A percentile compares a stretch with the other conserved stretches of the same genome.
Evolutionary conservation across 352 stramenopile genomes (phyloP).

Genomic region (Pythium aquatile): DNA sequence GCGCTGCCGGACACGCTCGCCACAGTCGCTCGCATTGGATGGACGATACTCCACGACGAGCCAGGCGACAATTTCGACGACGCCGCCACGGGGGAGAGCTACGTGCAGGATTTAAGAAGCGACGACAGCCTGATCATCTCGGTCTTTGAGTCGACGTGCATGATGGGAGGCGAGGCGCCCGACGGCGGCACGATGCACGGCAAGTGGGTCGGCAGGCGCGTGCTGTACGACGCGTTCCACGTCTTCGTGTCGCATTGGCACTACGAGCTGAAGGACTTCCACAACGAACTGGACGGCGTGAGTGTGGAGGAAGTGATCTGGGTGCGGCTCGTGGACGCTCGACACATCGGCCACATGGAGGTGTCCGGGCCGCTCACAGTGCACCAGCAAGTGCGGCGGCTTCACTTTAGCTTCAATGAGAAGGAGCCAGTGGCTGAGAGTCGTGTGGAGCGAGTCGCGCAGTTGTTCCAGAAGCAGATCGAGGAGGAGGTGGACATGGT

Average conservation of each 20-base stretch:
- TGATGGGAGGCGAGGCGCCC: neutral
- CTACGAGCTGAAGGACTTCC: conserved; percentile 6
- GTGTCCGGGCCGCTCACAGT: conserved; percentile 7
- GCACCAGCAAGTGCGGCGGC: conserved; percentile 17
- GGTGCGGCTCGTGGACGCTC: conserved; percentile 15
- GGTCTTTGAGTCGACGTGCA: neutral
- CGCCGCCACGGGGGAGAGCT: neutral
- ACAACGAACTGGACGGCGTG: conserved; percentile 12
- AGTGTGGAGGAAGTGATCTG: conserved; percentile 8
- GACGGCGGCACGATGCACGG: conserved; percentile 1
- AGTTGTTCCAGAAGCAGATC: conserved; percentile 13
- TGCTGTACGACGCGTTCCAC: neutral
- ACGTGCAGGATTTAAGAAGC: neutral
- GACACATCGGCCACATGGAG: conserved; percentile 6
- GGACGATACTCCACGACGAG: neutral
- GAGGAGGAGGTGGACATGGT: conserved; percentile 7
- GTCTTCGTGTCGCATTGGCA: conserved; percentile 5
- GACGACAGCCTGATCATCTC: conserved; percentile 11
- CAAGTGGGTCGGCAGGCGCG: conserved; percentile 13
- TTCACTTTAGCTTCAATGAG: neutral
- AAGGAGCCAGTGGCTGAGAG: neutral
- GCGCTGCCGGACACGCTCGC: neutral
- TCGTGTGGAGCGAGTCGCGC: conserved; percentile 3
- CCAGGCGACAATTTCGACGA: conserved; percentile 2
- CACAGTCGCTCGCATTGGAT: neutral